A percentile compares a stretch with the other conserved stretches of the same genome.
Evolutionary conservation across 2,329 filamentous ascomycete genomes (phyloP).

Genomic region (Trichoderma polysporum): DNA sequence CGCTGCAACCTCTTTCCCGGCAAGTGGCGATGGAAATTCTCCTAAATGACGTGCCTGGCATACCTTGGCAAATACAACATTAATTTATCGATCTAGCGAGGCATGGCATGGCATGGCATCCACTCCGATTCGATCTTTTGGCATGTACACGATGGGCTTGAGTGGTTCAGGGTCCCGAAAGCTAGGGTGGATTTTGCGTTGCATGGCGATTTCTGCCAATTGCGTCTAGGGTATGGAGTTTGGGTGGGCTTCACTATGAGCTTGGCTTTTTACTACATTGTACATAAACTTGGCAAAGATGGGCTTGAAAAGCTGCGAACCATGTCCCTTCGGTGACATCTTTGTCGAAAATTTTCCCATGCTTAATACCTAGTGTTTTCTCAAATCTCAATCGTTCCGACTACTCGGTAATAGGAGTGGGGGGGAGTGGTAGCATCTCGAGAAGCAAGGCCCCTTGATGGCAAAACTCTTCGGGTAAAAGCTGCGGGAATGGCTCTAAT

Average conservation of each 20-base stretch:
- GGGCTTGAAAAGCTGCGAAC: not conserved
- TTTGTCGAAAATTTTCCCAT: not conserved
- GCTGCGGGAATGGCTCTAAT: constrained; percentile 2
- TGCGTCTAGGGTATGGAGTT: constrained; percentile 1
- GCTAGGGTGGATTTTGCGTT: not conserved
- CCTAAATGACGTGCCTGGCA: not conserved
- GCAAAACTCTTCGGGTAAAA: constrained; percentile 13
- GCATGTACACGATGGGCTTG: not conserved
- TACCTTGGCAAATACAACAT: not conserved
- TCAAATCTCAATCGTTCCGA: not conserved
- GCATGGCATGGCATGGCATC: constrained; percentile 11
- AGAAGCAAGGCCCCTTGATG: not conserved
- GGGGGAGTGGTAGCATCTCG: not conserved
- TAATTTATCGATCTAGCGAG: constrained; percentile 13
- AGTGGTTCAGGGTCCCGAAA: not conserved
- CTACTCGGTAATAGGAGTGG: not conserved
- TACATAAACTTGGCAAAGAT: not conserved
- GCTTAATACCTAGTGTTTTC: not conserved
- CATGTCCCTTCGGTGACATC: not conserved
- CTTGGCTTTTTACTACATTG: not conserved
- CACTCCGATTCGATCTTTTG: constrained; percentile 7
- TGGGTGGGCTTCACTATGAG: not conserved
- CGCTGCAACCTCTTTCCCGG: not conserved
- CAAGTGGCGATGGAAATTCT: constrained; percentile 5
- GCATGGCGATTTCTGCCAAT: constrained; percentile 5